Evolutionary conservation across 73 alveolate species (phyloP), one percentile per base, ranked within the genome.

Genomic region (Paraurostyla sp.): DNA sequence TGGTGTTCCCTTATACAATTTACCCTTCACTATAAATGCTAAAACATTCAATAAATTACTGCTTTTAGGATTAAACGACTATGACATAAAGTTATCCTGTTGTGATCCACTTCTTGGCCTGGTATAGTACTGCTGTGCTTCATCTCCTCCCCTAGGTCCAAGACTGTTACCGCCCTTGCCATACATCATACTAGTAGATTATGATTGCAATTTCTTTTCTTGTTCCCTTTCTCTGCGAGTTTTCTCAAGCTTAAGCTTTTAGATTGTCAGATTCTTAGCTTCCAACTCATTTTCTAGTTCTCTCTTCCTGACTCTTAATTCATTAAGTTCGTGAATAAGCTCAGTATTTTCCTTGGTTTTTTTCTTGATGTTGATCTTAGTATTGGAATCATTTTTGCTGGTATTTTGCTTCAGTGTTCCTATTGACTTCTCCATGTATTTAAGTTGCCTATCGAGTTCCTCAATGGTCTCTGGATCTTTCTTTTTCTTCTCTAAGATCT

Each of bases 401-500:
- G 95, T 87, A 50, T 92, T 80, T 15, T 56, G 80, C 57, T 88
- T 95, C 69, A 95, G 50, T 25, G 87, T 56, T 7, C 80, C 89
- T 30, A 93, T 93, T 13, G 97, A 87, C 59, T 93, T 94, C 52
- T 94, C 95, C 94, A 95, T 87, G 85, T 94, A 96, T 49, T 85
- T 91, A 4, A 95, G 81, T 60, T 95, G 94, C 42, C 97, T 85
- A 71, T 91, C 93, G 88, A 95, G 89, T 71, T 95, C 99, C 52
- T 95, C 97, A 0, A 95, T 71, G 51, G 97, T 88, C 54, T 94
- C 96, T 18, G 96, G 96, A 73, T 95, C 99, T 82, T 94, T 95
- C 54, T 92, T 78, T 49, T 93, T 91, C 50, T 84, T 68, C 50
- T 95, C 95, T 15, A 93, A 82, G n/a, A 89, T 92, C 76, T 94